Conservation (phyloP, 2,329 filamentous ascomycete genomes). For the Claviceps citrina region DNA sequence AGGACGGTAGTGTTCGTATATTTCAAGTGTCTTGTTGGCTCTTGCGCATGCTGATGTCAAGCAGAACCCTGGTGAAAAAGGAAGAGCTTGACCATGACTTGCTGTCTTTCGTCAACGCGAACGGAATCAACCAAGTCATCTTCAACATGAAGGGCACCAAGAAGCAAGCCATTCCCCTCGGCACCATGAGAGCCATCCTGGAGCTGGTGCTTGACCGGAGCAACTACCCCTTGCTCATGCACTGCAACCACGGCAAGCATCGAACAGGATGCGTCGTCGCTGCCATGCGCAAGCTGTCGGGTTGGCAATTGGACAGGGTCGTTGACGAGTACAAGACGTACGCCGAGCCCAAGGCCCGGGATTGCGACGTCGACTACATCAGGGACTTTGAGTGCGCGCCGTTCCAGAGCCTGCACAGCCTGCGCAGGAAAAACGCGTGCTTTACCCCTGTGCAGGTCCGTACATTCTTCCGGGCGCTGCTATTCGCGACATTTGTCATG, state of each 20-base stretch:
- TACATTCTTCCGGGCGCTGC: constrained; percentile 27
- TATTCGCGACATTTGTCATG: constrained; percentile 27
- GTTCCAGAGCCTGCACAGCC: constrained; percentile 11
- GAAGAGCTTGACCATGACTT: constrained; percentile 39
- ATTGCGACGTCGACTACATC: constrained; percentile 45
- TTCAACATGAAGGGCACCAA: constrained; percentile 83
- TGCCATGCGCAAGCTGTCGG: constrained; percentile 56
- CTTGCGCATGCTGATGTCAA: constrained; percentile 6
- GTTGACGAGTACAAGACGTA: constrained; percentile 61
- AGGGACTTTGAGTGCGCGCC: constrained; percentile 30
- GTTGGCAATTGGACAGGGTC: constrained; percentile 47
- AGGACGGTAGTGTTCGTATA: constrained; percentile 61
- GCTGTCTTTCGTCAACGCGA: constrained; percentile 44
- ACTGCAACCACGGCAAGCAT: constrained; percentile 92
- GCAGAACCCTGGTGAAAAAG: constrained; percentile 47
- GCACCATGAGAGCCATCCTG: constrained; percentile 56
- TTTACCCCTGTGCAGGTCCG: constrained; percentile 15
- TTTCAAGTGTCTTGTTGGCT: neutral
- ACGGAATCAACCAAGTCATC: constrained; percentile 56
- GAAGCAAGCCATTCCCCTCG: constrained; percentile 51
- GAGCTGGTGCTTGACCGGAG: constrained; percentile 52
- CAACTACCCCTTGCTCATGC: constrained; percentile 70
- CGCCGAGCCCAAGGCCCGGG: constrained; percentile 43
- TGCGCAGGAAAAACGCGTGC: constrained; percentile 5
- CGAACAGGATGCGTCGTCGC: constrained; percentile 82